Evolutionary conservation across 2,329 filamentous ascomycete genomes (phyloP), one percentile per base, ranked within the genome.

Genomic region (Neofusicoccum kwambonambiense): DNA sequence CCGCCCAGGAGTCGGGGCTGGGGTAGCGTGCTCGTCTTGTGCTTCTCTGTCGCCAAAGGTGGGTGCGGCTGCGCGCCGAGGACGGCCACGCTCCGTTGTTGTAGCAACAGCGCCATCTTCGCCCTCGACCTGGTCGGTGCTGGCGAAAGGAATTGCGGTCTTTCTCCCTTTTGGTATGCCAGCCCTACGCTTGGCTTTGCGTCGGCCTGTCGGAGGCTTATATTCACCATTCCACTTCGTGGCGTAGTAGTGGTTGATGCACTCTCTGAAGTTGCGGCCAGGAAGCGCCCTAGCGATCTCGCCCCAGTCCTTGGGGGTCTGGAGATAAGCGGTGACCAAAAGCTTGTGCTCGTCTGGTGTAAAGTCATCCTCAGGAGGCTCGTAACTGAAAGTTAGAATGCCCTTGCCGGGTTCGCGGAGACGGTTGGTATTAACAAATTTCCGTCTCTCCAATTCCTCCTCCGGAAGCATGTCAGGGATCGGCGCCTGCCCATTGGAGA

Each of bases 231-330:
- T 84, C 78, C 89, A 90, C 78, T 87, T 95, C 73, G 89, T 91
- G 67, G 91, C 83, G 76, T 95, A 95, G 77, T 95, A 95, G 76
- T 93, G 92, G 73, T 92, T 89, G 70, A 95, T 95, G 76, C 90
- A 92, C 52, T 90, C 86, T 68, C 90, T 89, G 76, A 92, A 93
- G 70, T 90, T 88, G 27, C 91, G 87, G 35, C 84, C 82, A 0
- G 85, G 84, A 17, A 94, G 79, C 27, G 83, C 83, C 65, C 90
- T 87, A 4, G 91, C 89, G 65, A 95, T 88, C 70, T 87, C 88
- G 64, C 90, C 90, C 90, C 90, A 95, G 72, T 93, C 90, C 81
- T 95, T 95, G 0, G 90, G 90, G 49, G 77, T 73, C 67, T 92
- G 89, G 58, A 91, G 82, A 71, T 92, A 94, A 11, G 87, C 84